phyloP scores from a whole-genome alignment of 331 rosid species.

The Prunus yedoensis region DNA sequence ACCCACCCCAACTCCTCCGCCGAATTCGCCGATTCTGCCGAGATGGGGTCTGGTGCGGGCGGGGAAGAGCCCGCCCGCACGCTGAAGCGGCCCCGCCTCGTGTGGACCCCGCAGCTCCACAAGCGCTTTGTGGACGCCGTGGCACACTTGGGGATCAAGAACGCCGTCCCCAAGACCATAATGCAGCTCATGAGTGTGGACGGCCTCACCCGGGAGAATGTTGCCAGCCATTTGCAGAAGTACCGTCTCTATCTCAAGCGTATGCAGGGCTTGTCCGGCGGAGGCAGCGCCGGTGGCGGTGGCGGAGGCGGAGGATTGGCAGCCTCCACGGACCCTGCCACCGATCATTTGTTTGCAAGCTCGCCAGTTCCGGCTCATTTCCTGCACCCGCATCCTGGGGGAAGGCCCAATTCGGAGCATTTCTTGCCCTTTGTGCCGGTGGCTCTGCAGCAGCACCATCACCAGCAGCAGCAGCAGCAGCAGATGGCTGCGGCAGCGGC shows the following conservation, averaged over 20 bases:
- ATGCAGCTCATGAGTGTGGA: constrained; percentile 99
- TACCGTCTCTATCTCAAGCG: constrained; percentile 92
- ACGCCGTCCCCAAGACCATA: constrained; percentile 97
- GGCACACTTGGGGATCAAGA: constrained; percentile 92
- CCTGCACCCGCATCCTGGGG: constrained; percentile 46
- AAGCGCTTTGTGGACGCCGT: constrained; percentile 95
- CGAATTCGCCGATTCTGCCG: constrained; percentile 83
- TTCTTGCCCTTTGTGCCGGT: constrained; percentile 84
- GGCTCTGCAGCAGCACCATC: constrained; percentile 69
- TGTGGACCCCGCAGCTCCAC: constrained; percentile 98
- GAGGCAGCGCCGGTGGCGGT: constrained; percentile 24
- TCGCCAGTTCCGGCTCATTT: constrained; percentile 89
- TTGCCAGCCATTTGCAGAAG: constrained; percentile 93
- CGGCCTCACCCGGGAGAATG: constrained; percentile 94
- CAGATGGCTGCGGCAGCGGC: constrained; percentile 57
- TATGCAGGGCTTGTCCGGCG: constrained; percentile 72
- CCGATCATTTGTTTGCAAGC: constrained; percentile 90
- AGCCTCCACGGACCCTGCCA: constrained; percentile 57
- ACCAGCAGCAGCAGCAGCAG: constrained; percentile 49
- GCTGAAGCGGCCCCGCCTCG: constrained; percentile 88
- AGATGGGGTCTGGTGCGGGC: constrained; percentile 73
- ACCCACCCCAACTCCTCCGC: constrained; percentile 74
- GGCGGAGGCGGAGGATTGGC: constrained; percentile 44
- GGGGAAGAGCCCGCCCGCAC: constrained; percentile 92
- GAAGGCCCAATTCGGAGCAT: constrained; percentile 70